Base-by-base conservation (phyloP, 495 filamentous ascomycete species). In the Xylaria venustula region DNA sequence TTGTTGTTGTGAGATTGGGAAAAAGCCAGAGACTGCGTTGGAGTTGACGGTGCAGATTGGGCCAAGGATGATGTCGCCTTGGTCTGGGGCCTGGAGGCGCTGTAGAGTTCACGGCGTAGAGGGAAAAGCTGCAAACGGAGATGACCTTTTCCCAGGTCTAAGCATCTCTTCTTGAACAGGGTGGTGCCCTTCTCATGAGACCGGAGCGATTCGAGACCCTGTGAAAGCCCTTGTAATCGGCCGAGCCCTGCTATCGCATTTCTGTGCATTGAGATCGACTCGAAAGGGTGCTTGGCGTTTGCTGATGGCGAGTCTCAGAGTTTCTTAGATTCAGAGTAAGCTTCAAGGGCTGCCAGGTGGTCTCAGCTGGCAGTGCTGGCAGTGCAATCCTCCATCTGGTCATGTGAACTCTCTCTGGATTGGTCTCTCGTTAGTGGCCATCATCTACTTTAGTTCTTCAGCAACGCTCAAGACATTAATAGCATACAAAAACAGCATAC, bases 171-270 rank as follows among this genome's bases (percentile, higher is more conserved):
- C 17, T 22, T 45, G 3, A 52, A 34, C 7, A 45, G 45, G 30
- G 28, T 22, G 22, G 5, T 8, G 17, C 25, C 20, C 26, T 28
- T 40, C 14, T 34, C 22, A 54, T 54, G 20, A 8, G 20, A 37
- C 11, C 40, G 0, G 11, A 45, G 23, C 7, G 26, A 8, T 22
- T 34, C n/a, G n/a, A 25, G 9, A 23, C 14, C 22, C 20, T 30
- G 49, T 17, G 32, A 2, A 49, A 57, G 51, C 57, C 56, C 57
- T 40, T 26, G 54, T 37, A 55, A 28, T 54, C 60, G 64, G 60
- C 64, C 54, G 44, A 50, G 49, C 53, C 69, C 67, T 71, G 58
- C 62, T 58, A 59, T 64, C 57, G 54, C 55, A 50, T 60, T 22
- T 22, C 32, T 48, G 44, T 53, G 60, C 66, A 68, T 66, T 40